phyloP scores from a whole-genome alignment of 345 rosid genomes.

The Sisymbrium irio region DNA sequence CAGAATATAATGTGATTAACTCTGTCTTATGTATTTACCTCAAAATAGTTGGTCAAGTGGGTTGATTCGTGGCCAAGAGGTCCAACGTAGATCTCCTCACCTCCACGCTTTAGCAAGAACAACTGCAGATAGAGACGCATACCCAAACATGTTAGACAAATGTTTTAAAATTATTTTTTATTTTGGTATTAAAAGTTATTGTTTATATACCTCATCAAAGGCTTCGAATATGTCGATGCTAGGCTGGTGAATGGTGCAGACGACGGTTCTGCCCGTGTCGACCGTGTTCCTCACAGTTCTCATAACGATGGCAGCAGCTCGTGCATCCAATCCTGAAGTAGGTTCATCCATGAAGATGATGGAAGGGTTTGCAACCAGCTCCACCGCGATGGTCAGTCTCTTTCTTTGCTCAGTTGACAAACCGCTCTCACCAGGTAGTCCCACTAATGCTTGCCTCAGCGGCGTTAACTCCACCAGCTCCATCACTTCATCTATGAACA shows the following conservation, averaged over 20 bases:
- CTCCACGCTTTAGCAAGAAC: constrained; percentile 72
- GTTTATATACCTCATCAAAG: constrained; percentile 68
- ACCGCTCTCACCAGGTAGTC: constrained; percentile 82
- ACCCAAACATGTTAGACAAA: constrained; percentile 3
- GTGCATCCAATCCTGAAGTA: constrained; percentile 92
- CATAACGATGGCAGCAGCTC: constrained; percentile 97
- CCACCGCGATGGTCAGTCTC: constrained; percentile 86
- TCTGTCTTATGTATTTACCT: constrained; percentile 44
- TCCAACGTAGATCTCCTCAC: constrained; percentile 75
- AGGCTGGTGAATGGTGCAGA: constrained; percentile 95
- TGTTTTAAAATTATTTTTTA: background rate
- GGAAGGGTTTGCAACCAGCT: constrained; percentile 92
- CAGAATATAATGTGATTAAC: background rate
- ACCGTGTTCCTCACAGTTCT: constrained; percentile 89
- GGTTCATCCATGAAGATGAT: constrained; percentile 96
- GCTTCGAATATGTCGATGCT: constrained; percentile 93
- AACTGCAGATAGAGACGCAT: constrained; percentile 41
- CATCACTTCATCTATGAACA: constrained; percentile 88
- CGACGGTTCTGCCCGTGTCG: constrained; percentile 87
- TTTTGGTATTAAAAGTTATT: background rate
- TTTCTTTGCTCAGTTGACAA: constrained; percentile 89
- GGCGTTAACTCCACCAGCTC: constrained; percentile 76
- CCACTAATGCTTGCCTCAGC: constrained; percentile 66
- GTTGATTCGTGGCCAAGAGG: constrained; percentile 68
- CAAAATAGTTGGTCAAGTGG: constrained; percentile 59